Base-by-base conservation (phyloP, 1,284 basidiomycete genomes). In the Puccinia coronata region DNA sequence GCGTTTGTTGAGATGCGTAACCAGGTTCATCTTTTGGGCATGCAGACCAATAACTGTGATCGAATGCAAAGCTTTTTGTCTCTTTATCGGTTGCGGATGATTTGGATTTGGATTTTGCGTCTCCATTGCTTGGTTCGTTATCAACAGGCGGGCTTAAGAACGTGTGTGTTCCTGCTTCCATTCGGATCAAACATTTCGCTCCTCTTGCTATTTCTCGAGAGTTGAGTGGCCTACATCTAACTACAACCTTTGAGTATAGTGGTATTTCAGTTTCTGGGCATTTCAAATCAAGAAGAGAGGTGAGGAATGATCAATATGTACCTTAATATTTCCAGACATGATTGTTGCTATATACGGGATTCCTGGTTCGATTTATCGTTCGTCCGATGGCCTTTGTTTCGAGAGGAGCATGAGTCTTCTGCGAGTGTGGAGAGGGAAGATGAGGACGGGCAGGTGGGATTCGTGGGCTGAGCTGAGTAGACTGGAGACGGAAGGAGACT, bases 1-100 rank as follows among this genome's bases (percentile, higher is more conserved):
- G 88, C 0, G 95, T 98, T 86, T 95, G 91, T 86, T 98, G 95
- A 9, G 92, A 94, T 84, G 94, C 96, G 85, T 97, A 97, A 18
- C 89, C 88, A 0, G 93, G 92, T 80, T 96, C 95, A 84, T 95
- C 92, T 84, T 93, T 90, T 14, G 92, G 89, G 0, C 95, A 93
- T 9, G 94, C 95, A 70, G 93, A 94, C 95, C 95, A 84, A 80
- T 67, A 20, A 43, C 57, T 63, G 55, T 81, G 80, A 69, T 81
- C 80, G 63, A 81, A 81, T 39, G 80, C 80, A 39, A 81, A 81
- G 43, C 59, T 67, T 28, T 81, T 81, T 14, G 72, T 75, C 63
- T 81, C 80, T 34, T 49, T 43, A 28, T 81, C 80, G 47, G 43
- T 49, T 49, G 59, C 34, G 23, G 63, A 67, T 23, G 51, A 41